phyloP scores from a whole-genome alignment of 2,329 filamentous ascomycete species.

The Microdochium trichocladiopsis region DNA sequence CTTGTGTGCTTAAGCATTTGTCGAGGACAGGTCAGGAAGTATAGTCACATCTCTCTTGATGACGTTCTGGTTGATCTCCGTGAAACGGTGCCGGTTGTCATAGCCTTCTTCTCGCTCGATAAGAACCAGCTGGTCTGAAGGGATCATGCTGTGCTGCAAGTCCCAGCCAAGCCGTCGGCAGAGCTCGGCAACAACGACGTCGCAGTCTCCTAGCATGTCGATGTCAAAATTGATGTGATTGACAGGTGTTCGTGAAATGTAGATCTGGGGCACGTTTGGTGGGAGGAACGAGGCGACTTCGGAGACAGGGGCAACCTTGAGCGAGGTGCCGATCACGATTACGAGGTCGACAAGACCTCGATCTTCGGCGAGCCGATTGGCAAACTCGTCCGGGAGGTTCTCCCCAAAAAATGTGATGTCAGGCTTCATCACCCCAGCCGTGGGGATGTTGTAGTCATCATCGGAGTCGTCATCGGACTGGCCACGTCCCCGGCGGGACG shows the following conservation, averaged over 20 bases:
- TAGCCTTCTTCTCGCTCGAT: constrained; percentile 42
- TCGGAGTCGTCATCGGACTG: constrained; percentile 41
- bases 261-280: constrained; percentile 78
- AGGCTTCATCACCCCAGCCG: constrained; percentile 83
- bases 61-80: constrained; percentile 3
- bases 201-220: constrained; percentile 91
- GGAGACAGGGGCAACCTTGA: constrained; percentile 92
- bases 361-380: constrained; percentile 74
- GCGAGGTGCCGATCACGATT: constrained; percentile 89
- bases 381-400: constrained; percentile 77
- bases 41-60: background rate
- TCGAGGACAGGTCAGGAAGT: background rate
- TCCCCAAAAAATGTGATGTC: constrained; percentile 99
- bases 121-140: constrained; percentile 54
- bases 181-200: constrained; percentile 81
- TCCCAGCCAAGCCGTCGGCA: constrained; percentile 77
- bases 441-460: constrained; percentile 56
- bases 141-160: constrained; percentile 75
- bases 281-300: constrained; percentile 82
- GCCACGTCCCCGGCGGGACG: constrained; percentile 26
- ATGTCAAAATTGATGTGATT: constrained; percentile 93
- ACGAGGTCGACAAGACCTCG: constrained; percentile 77
- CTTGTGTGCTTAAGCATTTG: background rate
- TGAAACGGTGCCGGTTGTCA: constrained; percentile 35
- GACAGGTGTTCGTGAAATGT: constrained; percentile 79